These are phyloP conservation scores for Auricularia sp. DNA, from an alignment of 768 basidiomycete species.

Conservation along the genomic window DNA sequence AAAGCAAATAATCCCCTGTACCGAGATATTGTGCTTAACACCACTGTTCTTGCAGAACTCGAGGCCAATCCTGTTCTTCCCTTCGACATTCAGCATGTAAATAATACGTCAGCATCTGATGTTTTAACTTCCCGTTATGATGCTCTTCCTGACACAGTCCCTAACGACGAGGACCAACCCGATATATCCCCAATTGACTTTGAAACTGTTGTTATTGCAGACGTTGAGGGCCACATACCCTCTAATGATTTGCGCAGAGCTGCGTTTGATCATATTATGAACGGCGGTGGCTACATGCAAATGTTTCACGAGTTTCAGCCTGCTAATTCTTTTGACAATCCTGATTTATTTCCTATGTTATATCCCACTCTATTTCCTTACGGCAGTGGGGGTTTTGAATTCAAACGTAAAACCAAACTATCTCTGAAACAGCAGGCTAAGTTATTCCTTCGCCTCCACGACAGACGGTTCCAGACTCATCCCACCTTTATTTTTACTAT, in stretches of 20 bases:
- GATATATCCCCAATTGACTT: not conserved
- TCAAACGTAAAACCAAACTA: not conserved
- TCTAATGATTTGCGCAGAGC: constrained; percentile 1
- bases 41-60: not conserved
- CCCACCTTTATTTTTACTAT: constrained; percentile 11
- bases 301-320: constrained; percentile 6
- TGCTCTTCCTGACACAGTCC: not conserved
- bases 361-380: constrained; percentile 16
- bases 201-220: constrained; percentile 2
- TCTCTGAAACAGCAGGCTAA: constrained; percentile 4
- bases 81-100: not conserved
- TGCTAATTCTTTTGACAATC: constrained; percentile 9
- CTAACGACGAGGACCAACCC: not conserved
- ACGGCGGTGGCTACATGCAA: constrained; percentile 5
- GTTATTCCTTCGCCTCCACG: constrained; percentile 6
- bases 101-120: not conserved
- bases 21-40: constrained; percentile 2
- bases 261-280: constrained; percentile 5
- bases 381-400: constrained; percentile 13
- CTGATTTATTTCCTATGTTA: constrained; percentile 10
- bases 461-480: constrained; percentile 13
- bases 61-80: constrained; percentile 1
- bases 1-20: constrained; percentile 8
- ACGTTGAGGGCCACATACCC: not conserved
- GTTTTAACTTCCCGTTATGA: constrained; percentile 4